phyloP scores from a whole-genome alignment of 352 stramenopile genomes.

The Globisporangium megalacanthum region DNA sequence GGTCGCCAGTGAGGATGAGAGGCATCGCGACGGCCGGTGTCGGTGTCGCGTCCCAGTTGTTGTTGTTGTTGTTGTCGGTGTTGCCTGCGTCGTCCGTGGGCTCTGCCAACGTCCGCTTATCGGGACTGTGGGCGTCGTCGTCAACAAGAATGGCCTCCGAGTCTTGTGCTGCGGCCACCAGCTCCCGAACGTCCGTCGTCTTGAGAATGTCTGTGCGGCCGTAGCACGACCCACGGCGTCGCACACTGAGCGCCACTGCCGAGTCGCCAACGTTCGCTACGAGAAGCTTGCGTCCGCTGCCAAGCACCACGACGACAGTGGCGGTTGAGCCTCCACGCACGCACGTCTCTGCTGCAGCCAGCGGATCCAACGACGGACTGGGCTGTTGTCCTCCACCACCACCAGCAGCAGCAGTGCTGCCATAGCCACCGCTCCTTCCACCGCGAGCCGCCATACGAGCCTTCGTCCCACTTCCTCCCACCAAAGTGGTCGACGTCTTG shows the following conservation, averaged over 20 bases:
- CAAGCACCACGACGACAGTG: conserved; percentile 75
- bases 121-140: no score
- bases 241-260: conserved; percentile 30
- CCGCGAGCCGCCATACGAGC: no score
- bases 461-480: no score
- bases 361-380: no score
- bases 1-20: conserved; percentile 76
- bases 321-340: conserved; percentile 88
- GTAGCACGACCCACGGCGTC: conserved; percentile 1
- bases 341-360: conserved; percentile 32
- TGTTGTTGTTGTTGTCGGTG: not conserved
- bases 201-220: conserved; percentile 13
- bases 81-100: not conserved
- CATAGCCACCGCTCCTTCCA: no score
- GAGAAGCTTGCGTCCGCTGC: conserved; percentile 62
- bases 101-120: no score
- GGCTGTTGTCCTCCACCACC: no score
- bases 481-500: conserved; percentile 25
- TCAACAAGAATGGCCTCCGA: no score
- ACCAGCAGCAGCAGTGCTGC: conserved; percentile 1
- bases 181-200: conserved; percentile 19
- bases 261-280: conserved; percentile 85
- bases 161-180: no score
- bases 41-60: no score
- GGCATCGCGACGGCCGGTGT: conserved; percentile 17